phyloP scores from a whole-genome alignment of 2,329 filamentous ascomycete genomes.

The Neocatenulostroma microsporum region DNA sequence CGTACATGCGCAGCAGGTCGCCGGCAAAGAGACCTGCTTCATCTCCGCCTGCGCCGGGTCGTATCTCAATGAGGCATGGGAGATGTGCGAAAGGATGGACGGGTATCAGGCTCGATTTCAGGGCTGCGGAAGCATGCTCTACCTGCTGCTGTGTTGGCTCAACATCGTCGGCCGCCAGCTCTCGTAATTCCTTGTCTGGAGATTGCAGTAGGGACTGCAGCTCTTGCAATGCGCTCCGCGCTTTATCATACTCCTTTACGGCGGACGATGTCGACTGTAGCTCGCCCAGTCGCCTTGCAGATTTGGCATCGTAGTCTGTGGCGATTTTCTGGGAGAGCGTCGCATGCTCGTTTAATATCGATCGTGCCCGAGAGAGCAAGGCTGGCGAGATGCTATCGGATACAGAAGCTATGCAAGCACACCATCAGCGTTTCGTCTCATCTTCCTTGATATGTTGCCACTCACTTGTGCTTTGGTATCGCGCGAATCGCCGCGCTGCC shows the following conservation, averaged over 20 bases:
- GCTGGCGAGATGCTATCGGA: constrained; percentile 42
- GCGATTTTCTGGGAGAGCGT: constrained; percentile 46
- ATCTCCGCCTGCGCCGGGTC: constrained; percentile 82
- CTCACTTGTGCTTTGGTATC: constrained; percentile 11
- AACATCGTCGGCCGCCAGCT: constrained; percentile 62
- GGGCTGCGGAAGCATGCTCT: constrained; percentile 53
- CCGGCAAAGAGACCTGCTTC: constrained; percentile 88
- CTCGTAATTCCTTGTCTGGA: constrained; percentile 49
- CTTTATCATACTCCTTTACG: constrained; percentile 51
- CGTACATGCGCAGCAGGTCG: constrained; percentile 85
- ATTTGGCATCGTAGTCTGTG: constrained; percentile 47
- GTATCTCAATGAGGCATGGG: constrained; percentile 84
- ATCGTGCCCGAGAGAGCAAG: constrained; percentile 49
- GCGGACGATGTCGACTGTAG: constrained; percentile 46
- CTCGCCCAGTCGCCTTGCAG: constrained; percentile 53
- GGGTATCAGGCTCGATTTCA: constrained; percentile 74
- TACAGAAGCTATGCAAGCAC: constrained; percentile 6
- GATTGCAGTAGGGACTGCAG: constrained; percentile 63
- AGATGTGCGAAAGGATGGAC: constrained; percentile 83
- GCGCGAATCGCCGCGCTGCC: constrained; percentile 1
- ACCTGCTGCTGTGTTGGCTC: constrained; percentile 56
- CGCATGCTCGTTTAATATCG: constrained; percentile 49
- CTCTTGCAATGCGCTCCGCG: constrained; percentile 56
- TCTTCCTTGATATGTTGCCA: background rate
- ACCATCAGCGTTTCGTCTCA: background rate